Conservation (phyloP, 106 monocot species). For the Triglochin maritima region DNA sequence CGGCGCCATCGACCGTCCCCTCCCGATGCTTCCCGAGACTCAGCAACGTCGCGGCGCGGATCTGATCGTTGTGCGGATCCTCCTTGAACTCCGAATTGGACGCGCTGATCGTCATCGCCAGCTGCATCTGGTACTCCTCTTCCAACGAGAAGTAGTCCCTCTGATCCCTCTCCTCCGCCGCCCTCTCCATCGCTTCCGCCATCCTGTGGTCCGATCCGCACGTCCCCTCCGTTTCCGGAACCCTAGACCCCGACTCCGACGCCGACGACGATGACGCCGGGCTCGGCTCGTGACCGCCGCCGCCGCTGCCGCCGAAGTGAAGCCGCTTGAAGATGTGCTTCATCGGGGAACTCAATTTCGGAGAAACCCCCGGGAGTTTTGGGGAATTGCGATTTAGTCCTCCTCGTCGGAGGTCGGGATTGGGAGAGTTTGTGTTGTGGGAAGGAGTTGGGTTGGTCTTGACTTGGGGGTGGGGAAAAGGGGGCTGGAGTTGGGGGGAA, state of each 20-base stretch:
- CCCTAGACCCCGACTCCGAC: not conserved
- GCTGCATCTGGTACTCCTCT: slow-evolving; percentile 97
- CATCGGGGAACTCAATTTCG: slow-evolving; percentile 1
- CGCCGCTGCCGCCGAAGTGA: slow-evolving; percentile 18
- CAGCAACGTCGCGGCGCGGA: slow-evolving; percentile 59
- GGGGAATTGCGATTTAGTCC: no score
- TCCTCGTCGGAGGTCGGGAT: no score
- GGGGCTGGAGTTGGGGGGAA: no score
- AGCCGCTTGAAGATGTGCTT: slow-evolving; percentile 38
- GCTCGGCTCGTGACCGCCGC: slow-evolving; percentile 22
- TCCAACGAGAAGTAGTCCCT: slow-evolving; percentile 68
- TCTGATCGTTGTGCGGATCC: slow-evolving; percentile 72
- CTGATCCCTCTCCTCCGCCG: slow-evolving; percentile 8
- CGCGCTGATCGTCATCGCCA: slow-evolving; percentile 88
- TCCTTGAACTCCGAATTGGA: slow-evolving; percentile 60
- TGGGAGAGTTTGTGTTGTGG: no score
- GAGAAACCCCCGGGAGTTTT: no score
- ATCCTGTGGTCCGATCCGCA: not conserved
- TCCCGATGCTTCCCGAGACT: slow-evolving; percentile 40
- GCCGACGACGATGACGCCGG: slow-evolving; percentile 10
- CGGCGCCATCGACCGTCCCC: slow-evolving; percentile 28
- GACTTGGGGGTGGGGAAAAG: no score
- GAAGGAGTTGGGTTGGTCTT: no score
- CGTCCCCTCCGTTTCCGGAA: not conserved
- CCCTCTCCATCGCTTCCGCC: not conserved